Conservation (phyloP, 768 basidiomycete genomes). For the Asterophora parasitica region DNA sequence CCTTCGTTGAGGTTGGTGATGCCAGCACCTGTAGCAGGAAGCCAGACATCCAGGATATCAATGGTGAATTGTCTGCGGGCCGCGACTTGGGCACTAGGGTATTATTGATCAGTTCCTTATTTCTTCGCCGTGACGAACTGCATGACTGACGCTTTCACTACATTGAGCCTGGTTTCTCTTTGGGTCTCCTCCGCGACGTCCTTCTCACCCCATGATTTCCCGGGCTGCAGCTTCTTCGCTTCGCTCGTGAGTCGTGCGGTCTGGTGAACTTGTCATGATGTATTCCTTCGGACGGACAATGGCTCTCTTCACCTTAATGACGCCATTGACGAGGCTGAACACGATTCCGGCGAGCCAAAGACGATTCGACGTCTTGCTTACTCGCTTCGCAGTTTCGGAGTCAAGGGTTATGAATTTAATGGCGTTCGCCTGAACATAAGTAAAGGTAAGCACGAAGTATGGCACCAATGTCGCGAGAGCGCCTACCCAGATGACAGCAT, state of each 20-base stretch:
- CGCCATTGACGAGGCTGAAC: slow-evolving; percentile 67
- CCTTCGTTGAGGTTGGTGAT: slow-evolving; percentile 81
- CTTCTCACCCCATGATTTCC: slow-evolving; percentile 55
- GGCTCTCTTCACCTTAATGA: slow-evolving; percentile 50
- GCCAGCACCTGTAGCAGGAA: slow-evolving; percentile 81
- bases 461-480: not conserved
- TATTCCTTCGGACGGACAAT: not conserved
- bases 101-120: not conserved
- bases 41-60: slow-evolving; percentile 84
- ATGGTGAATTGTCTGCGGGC: slow-evolving; percentile 77
- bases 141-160: slow-evolving; percentile 47
- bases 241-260: slow-evolving; percentile 59
- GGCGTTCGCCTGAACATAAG: slow-evolving; percentile 52
- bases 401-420: slow-evolving; percentile 60
- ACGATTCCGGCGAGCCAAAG: slow-evolving; percentile 89
- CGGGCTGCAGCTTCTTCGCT: slow-evolving; percentile 43
- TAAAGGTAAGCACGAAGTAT: slow-evolving; percentile 1
- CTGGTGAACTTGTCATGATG: slow-evolving; percentile 28
- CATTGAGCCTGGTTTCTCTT: slow-evolving; percentile 58
- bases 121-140: not conserved
- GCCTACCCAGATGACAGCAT: slow-evolving; percentile 82
- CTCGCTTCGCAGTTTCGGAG: slow-evolving; percentile 54
- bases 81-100: slow-evolving; percentile 52
- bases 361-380: slow-evolving; percentile 65
- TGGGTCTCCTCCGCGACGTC: slow-evolving; percentile 61